Evolutionary conservation across 1,284 basidiomycete species (phyloP).

Genomic region (Vanrija humicola): DNA sequence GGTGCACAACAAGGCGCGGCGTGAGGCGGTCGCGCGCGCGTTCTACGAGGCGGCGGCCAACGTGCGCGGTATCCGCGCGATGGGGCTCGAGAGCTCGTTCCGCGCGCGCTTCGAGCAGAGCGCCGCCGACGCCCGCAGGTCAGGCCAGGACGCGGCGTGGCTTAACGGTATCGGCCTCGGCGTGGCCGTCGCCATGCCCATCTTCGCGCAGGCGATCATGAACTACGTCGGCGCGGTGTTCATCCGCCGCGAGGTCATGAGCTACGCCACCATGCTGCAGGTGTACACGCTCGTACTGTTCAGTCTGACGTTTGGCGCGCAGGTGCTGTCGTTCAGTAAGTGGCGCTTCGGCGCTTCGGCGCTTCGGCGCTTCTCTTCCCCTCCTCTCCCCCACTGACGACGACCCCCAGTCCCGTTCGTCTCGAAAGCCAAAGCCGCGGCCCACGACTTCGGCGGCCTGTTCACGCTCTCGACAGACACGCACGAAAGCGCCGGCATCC

Average conservation of each 20-base stretch:
- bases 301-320: constrained; percentile 83
- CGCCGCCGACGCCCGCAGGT: constrained; percentile 59
- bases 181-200: constrained; percentile 74
- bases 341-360: too few relatives aligned
- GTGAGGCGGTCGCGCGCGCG: constrained; percentile 77
- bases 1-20: constrained; percentile 70
- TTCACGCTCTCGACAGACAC: constrained; percentile 58
- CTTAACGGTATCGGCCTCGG: constrained; percentile 80
- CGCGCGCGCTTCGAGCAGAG: constrained; percentile 60
- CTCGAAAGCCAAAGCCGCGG: constrained; percentile 72
- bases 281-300: constrained; percentile 90
- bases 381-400: not conserved
- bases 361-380: too few relatives aligned
- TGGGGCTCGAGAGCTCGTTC: constrained; percentile 81
- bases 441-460: constrained; percentile 69
- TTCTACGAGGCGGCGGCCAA: constrained; percentile 90
- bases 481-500: constrained; percentile 63
- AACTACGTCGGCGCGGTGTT: constrained; percentile 86
- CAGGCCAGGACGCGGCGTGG: constrained; percentile 72
- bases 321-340: constrained; percentile 83
- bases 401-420: constrained; percentile 63
- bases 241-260: constrained; percentile 73
- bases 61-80: constrained; percentile 78
- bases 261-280: constrained; percentile 81
- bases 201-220: constrained; percentile 76